Conservation (phyloP, 192 early-diverging fungal genomes). For the Nowakowskiella sp. region DNA sequence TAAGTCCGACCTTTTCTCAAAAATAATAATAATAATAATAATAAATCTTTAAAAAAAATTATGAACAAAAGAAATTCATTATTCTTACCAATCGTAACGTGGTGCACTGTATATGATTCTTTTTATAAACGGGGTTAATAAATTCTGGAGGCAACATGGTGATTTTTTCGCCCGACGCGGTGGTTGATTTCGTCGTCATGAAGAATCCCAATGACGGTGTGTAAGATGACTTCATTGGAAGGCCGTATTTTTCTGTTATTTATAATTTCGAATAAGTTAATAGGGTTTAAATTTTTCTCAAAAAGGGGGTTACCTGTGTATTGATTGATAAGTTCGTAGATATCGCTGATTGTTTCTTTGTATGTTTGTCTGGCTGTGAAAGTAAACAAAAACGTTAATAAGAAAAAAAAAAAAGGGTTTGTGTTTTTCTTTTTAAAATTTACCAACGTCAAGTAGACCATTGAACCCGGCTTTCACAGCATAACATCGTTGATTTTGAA, state of each 20-base stretch:
- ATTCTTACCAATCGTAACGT: constrained; percentile 63
- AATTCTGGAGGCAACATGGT: constrained; percentile 52
- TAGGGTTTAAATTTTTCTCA: background rate
- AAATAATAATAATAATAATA: background rate
- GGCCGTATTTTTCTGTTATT: constrained; percentile 36
- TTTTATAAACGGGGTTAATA: constrained; percentile 63
- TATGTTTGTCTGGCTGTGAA: constrained; percentile 62
- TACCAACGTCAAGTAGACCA: constrained; percentile 78
- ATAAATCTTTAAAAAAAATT: too few species aligned
- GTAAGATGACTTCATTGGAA: constrained; percentile 63
- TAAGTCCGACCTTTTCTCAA: constrained; percentile 55
- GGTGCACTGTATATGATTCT: constrained; percentile 57
- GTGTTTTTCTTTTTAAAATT: constrained; percentile 1
- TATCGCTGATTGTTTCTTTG: constrained; percentile 64
- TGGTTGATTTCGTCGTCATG: constrained; percentile 20
- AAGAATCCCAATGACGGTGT: constrained; percentile 54
- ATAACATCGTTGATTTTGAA: constrained; percentile 79
- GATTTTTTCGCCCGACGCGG: constrained; percentile 16
- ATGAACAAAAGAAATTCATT: background rate
- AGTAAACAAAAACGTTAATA: background rate
- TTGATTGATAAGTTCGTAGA: constrained; percentile 49
- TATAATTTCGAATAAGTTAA: constrained; percentile 1
- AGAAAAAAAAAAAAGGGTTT: background rate
- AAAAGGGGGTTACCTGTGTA: constrained; percentile 36
- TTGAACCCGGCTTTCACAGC: constrained; percentile 73